Base-by-base conservation (phyloP, 805 yeast genomes). In the Saturnispora mendoncae region DNA sequence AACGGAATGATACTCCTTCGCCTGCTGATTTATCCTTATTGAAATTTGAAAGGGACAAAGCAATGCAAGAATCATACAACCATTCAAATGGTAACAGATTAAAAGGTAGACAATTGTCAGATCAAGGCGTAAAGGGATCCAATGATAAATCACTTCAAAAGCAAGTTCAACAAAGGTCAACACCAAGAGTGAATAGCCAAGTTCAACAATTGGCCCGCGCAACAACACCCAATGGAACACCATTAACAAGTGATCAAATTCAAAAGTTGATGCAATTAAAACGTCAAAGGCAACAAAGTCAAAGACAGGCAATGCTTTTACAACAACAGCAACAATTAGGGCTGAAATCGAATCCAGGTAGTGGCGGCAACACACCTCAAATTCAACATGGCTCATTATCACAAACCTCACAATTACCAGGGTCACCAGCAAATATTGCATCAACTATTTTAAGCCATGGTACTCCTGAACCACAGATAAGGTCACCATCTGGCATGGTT, bases 31-130 rank as follows among this genome's bases (percentile, higher is more conserved):
- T 90, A 54, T 76, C 96, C 0, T 75, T 75, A 46, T 63, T 92
- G 64, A 90, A 90, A 59, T 76, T 68, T 49, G 96, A 90, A 49
- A 70, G 95, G 44, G 97, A 90, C 53, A 80, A 79, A 57, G 80
- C 92, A 0, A 71, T 83, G 15, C 86, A 87, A 48, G 94, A 85
- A 49, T 83, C 80, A 75, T 58, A 61, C 43, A 15, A 54, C 47
- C 38, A 46, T 51, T 20, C 48, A 58, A 41, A 41, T 53, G 18
- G 47, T 57, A 24, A 51, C 48, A 12, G 51, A 37, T 3, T 39
- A 44, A 20, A 44, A 20, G 45, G 46, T 23, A 49, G 54, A 24
- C 53, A 46, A 28, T 4, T 46, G 26, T 37, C 51, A 4, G 42
- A 45, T 20, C 48, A 48, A 19, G 45, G 33, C 18, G 47, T 18